Evolutionary conservation across 441 rosid genomes (phyloP).

Genomic region (Jatropha podagrica): DNA sequence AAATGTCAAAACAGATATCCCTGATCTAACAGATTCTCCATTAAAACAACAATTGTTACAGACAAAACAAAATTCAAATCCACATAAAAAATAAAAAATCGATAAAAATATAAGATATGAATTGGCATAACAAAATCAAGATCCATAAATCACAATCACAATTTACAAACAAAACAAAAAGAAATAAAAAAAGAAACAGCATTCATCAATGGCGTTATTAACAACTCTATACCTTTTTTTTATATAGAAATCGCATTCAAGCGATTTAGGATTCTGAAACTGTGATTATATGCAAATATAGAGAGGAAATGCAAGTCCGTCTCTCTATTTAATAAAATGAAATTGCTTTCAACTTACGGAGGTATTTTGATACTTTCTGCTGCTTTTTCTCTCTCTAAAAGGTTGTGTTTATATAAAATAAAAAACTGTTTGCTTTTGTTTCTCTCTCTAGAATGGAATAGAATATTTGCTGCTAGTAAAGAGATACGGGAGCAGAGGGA

Average conservation of each 20-base stretch:
- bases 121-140: slow-evolving; percentile 10
- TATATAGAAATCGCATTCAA: slow-evolving; percentile 1
- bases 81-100: neutral
- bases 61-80: slow-evolving; percentile 1
- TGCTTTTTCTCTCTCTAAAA: neutral
- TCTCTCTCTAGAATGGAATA: slow-evolving; percentile 11
- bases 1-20: slow-evolving; percentile 2
- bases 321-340: slow-evolving; percentile 5
- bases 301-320: neutral
- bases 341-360: slow-evolving; percentile 41
- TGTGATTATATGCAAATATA: neutral
- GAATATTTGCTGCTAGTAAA: slow-evolving; percentile 3
- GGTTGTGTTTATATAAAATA: neutral
- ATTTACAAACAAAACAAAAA: neutral
- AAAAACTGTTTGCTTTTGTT: neutral
- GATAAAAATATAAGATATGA: neutral
- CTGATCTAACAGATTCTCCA: neutral
- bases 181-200: neutral
- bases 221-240: slow-evolving; percentile 6
- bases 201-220: neutral
- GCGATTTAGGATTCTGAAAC: slow-evolving; percentile 2
- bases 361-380: slow-evolving; percentile 14
- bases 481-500: slow-evolving; percentile 17
- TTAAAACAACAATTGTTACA: neutral
- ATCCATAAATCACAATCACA: neutral